These are phyloP conservation scores for Venturia aucupariae DNA, from an alignment of 2,329 filamentous ascomycete genomes.

Conservation along the genomic window DNA sequence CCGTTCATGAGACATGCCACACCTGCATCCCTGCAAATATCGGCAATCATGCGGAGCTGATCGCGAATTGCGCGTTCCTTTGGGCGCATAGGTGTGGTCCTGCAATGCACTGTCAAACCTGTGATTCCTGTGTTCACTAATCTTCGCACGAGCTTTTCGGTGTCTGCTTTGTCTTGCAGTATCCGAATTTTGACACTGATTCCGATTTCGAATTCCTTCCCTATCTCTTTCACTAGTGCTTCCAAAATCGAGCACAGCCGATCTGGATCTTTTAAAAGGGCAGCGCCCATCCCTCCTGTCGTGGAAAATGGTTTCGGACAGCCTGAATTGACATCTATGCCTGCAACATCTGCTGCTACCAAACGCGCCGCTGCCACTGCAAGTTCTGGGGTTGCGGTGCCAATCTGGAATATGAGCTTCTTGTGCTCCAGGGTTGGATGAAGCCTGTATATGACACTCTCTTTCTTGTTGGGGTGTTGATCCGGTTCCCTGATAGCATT, in stretches of 20 bases:
- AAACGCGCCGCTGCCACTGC: slow-evolving; percentile 78
- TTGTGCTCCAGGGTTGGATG: slow-evolving; percentile 67
- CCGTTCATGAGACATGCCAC: slow-evolving; percentile 96
- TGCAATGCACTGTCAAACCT: slow-evolving; percentile 87
- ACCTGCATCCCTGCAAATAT: slow-evolving; percentile 71
- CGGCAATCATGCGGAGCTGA: slow-evolving; percentile 74
- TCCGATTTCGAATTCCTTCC: slow-evolving; percentile 71
- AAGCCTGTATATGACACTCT: slow-evolving; percentile 72
- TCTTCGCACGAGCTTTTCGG: slow-evolving; percentile 64
- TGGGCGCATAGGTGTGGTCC: slow-evolving; percentile 91
- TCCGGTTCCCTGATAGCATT: slow-evolving; percentile 55
- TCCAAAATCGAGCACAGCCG: slow-evolving; percentile 74
- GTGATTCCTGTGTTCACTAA: slow-evolving; percentile 85
- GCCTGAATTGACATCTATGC: slow-evolving; percentile 96
- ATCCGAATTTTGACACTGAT: slow-evolving; percentile 96
- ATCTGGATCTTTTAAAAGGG: slow-evolving; percentile 76
- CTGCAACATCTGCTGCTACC: slow-evolving; percentile 78
- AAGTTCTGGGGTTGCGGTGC: slow-evolving; percentile 70
- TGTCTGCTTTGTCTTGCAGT: slow-evolving; percentile 66
- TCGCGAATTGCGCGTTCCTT: slow-evolving; percentile 77
- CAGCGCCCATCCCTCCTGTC: slow-evolving; percentile 88
- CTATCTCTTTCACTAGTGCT: slow-evolving; percentile 70
- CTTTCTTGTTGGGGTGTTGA: slow-evolving; percentile 41
- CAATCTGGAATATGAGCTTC: slow-evolving; percentile 82
- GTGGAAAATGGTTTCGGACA: slow-evolving; percentile 97